Base-by-base conservation (phyloP, 495 filamentous ascomycete genomes). In the Penicillium roqueforti region DNA sequence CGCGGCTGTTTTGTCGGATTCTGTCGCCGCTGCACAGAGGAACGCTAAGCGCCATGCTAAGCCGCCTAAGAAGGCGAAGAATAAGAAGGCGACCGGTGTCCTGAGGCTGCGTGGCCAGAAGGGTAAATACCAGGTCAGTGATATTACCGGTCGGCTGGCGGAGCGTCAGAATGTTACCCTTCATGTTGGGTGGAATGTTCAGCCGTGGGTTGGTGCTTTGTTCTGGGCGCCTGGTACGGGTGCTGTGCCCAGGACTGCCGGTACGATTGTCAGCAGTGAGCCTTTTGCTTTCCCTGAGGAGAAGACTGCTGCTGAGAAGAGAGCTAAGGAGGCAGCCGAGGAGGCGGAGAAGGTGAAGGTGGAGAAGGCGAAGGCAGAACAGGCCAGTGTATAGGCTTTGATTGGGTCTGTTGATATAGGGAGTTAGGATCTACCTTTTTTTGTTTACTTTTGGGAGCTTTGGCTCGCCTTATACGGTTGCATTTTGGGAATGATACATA, bases 101-200 rank as follows among this genome's bases (percentile, higher is more conserved):
- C 66, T 97, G 25, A 72, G 79, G 26, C 80, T 97, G 56, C 81
- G 82, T 60, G 89, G 89, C 67, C 86, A 91, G 65, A 85, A 83
- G 63, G 85, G 88, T 6, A 97, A 98, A 72, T 98, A 98, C 79
- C 87, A 92, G 62, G 90, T 97, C 67, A 92, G 89, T 10, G 89
- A 96, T 69, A 86, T 91, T 19, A 80, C 82, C 8, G 88, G 89
- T 46, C 80, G 80, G 63, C 72, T 96, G 56, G 86, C 88, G 37
- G 78, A 83, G 60, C 68, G 78, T 19, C 70, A 75, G 36, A 87
- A 96, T 73, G 89, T 91, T 51, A 86, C 82, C 28, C 73, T 98
- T 44, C 78, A 80, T 49, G 77, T 97, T 37, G 83, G 89, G 52
- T 98, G 92, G 85, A 97, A 96, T 77, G 88, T 97, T 55, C 93